Conservation (phyloP, 495 filamentous ascomycete genomes). For the Extremus antarcticus region DNA sequence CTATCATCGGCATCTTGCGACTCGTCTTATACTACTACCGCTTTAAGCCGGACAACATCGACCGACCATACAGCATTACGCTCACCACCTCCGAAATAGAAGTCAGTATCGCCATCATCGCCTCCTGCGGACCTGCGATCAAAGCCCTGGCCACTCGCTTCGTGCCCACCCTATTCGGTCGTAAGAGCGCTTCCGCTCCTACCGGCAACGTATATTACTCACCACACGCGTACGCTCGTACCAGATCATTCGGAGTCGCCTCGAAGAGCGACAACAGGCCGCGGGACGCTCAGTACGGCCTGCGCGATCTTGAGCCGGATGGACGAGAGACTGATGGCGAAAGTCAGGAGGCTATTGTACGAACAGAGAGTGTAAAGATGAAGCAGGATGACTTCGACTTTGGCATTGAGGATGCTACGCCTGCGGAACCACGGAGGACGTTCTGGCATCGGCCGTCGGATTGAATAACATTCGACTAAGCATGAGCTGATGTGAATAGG, state of each 20-base stretch:
- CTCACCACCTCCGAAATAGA: conserved; percentile 21
- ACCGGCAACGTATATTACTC: conserved; percentile 6
- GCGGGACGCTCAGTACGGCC: neutral
- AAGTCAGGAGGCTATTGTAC: neutral
- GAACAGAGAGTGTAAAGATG: neutral
- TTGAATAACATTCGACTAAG: too few species aligned
- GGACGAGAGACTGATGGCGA: neutral
- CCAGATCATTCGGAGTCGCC: too few species aligned
- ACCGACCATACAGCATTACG: conserved; percentile 18
- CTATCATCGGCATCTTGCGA: conserved; percentile 7
- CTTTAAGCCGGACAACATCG: conserved; percentile 9
- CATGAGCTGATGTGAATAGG: too few species aligned
- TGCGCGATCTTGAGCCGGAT: neutral
- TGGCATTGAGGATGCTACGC: neutral
- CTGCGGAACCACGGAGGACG: neutral
- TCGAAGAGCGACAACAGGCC: neutral
- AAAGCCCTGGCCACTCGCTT: conserved; percentile 17
- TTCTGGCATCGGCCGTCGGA: neutral
- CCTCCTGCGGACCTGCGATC: conserved; percentile 22
- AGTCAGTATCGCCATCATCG: conserved; percentile 19
- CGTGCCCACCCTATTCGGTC: conserved; percentile 10
- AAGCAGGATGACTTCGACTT: neutral
- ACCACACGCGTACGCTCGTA: neutral
- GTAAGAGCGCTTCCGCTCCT: neutral
- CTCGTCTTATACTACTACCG: conserved; percentile 24